Evolutionary conservation across 2,329 filamentous ascomycete species (phyloP), one percentile per base, ranked within the genome.

Genomic region (Aspergillus sp.): DNA sequence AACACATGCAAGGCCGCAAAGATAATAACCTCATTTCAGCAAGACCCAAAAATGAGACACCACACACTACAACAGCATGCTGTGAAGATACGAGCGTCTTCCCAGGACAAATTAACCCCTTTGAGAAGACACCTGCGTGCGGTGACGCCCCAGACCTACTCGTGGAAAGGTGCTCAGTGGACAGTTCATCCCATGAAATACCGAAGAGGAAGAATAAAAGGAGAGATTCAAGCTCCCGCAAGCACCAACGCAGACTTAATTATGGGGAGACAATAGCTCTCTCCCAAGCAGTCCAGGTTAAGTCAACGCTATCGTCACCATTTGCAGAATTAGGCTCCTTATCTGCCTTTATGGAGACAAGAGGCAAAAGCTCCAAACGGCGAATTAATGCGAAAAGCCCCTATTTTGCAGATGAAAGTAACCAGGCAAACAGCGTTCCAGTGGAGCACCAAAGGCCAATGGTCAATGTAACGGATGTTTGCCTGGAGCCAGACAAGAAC

Each of bases 321-420:
- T 45, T 52, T 26, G 43, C 32, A 72, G 73, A 54, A 71, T 70
- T 51, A 1, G 63, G 61, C 6, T 72, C 73, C 3, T 55, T 80
- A 29, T 65, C 71, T 4, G 73, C 69, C 29, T 81, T 78, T 52
- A 75, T 80, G 66, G 65, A 72, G 43, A 61, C 74, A 5, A 70
- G 73, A 45, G 70, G 73, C 27, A 54, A 52, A 30, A 41, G 30
- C 5, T 48, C 48, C 2, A 66, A 63, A 45, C 62, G 54, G 42
- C 49, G 52, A 41, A 62, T 58, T 41, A 40, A 57, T 4, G 52
- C 49, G 10, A 57, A 54, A 27, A 62, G 56, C 47, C 48, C 54
- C 7, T 61, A 63, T 36, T 67, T 62, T 30, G 10, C 30, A 12
- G 32, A 3, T 1, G n/a, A 41, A 33, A 42, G 29, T 27, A 7